Base-by-base conservation (phyloP, 495 filamentous ascomycete species). In the Hypoxylon trugodes region DNA sequence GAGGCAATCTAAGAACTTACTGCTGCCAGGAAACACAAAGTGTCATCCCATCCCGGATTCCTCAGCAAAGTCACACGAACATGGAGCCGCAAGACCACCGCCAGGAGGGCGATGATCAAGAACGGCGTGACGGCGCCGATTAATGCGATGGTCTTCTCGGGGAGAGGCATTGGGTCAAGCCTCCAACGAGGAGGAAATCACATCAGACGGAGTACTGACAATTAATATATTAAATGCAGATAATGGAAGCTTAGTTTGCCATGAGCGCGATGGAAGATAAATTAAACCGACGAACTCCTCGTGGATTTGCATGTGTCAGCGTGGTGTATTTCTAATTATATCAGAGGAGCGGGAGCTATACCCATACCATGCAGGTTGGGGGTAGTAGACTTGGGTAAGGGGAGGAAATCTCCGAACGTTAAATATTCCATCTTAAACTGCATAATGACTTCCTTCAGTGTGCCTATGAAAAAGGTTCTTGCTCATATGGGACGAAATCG, bases 11-110 rank as follows among this genome's bases (percentile, higher is more conserved):
- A 26, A 30, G 21, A 8, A 61, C 67, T 21, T 65, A 70, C 67
- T 16, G 56, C 21, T n/a, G 67, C 64, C 4, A n/a, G 47, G 2
- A 68, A 33, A 10, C 70, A 58, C 15, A 71, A 21, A 66, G 66
- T 72, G 26, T 74, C 71, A 18, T 71, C 71, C 1, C 21, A 6
- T 7, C 64, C 71, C 7, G 54, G 28, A 15, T 59, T 65, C 28
- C 28, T 59, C 0, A 65, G 42, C 19, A 53, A 16, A 1, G 35
- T 30, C 15, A 65, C 48, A 4, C 61, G 61, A 26, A 54, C 54
- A 22, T 55, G 41, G 28, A 65, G 48, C 12, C 61, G 61, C 28
- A 65, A 16, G 1, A 38, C 55, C 15, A 65, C 54, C 16, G 61
- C 55, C 3, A 65, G 0, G 19, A 65, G 10, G 25, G 61, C 48